Percentiles rank a stretch among this genome's conserved stretches.
Evolutionary conservation across 257 asterid genomes (phyloP).

Genomic region (Henckelia pumila): DNA sequence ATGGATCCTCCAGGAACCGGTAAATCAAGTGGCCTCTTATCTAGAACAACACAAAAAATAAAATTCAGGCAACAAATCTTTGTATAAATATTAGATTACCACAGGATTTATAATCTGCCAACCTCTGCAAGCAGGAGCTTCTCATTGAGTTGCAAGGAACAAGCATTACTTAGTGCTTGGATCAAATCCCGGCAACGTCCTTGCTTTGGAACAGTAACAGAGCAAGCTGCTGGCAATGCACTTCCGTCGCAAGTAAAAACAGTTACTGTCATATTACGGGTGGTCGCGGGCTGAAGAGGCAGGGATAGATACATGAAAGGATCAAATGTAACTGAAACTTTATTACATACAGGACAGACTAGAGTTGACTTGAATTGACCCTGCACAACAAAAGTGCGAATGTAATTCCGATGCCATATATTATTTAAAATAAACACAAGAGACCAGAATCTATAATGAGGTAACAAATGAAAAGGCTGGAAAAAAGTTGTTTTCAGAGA

Average conservation of each 20-base stretch:
- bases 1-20: constrained; percentile 87
- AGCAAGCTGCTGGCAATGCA: constrained; percentile 78
- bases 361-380: constrained; percentile 99
- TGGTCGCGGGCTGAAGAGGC: constrained; percentile 87
- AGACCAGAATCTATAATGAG: background rate
- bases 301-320: constrained; percentile 97
- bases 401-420: constrained; percentile 21
- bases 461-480: constrained; percentile 7
- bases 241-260: constrained; percentile 97
- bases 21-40: constrained; percentile 89
- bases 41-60: constrained; percentile 41
- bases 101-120: constrained; percentile 22
- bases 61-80: constrained; percentile 21
- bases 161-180: constrained; percentile 75
- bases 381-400: constrained; percentile 46
- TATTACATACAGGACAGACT: constrained; percentile 91
- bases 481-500: constrained; percentile 6
- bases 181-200: constrained; percentile 95
- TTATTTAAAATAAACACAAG: constrained; percentile 19
- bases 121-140: constrained; percentile 98
- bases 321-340: constrained; percentile 93
- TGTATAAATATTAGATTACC: constrained; percentile 21
- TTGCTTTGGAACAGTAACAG: constrained; percentile 87
- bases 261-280: constrained; percentile 89
- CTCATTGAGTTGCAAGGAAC: constrained; percentile 79